Conservation (phyloP, 2,329 filamentous ascomycete species). For the Colletotrichum sp. region DNA sequence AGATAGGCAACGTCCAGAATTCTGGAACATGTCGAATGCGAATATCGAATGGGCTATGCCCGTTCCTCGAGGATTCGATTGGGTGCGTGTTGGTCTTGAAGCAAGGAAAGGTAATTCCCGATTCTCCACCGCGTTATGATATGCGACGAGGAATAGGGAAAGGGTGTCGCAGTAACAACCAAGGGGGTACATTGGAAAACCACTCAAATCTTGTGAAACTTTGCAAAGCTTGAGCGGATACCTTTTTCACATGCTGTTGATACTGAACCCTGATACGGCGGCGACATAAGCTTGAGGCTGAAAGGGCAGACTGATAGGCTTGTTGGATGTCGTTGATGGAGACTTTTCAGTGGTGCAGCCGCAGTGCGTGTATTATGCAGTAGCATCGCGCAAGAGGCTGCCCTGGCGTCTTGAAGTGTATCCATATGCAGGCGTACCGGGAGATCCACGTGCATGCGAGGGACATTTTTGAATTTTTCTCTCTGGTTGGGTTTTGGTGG, state of each 20-base stretch:
- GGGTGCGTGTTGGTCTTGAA: neutral
- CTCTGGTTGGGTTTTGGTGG: neutral
- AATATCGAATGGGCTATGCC: neutral
- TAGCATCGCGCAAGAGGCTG: neutral
- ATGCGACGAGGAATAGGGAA: neutral
- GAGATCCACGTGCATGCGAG: constrained; percentile 15
- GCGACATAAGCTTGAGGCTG: neutral
- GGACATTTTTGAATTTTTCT: constrained; percentile 1
- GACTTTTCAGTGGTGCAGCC: neutral
- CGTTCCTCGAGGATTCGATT: neutral
- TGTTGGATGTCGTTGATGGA: neutral
- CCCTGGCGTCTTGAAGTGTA: neutral
- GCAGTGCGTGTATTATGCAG: neutral
- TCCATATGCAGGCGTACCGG: constrained; percentile 5
- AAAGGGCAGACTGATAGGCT: neutral
- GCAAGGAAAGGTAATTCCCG: constrained; percentile 2
- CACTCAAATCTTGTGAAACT: neutral
- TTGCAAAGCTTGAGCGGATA: neutral
- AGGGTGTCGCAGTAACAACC: neutral
- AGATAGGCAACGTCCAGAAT: neutral
- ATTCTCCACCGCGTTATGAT: neutral
- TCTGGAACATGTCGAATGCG: neutral
- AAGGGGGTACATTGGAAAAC: neutral
- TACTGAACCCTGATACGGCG: neutral
- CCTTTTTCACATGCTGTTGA: constrained; percentile 11